phyloP scores from a whole-genome alignment of 352 stramenopile genomes.

The Thalassiosira exigua region DNA sequence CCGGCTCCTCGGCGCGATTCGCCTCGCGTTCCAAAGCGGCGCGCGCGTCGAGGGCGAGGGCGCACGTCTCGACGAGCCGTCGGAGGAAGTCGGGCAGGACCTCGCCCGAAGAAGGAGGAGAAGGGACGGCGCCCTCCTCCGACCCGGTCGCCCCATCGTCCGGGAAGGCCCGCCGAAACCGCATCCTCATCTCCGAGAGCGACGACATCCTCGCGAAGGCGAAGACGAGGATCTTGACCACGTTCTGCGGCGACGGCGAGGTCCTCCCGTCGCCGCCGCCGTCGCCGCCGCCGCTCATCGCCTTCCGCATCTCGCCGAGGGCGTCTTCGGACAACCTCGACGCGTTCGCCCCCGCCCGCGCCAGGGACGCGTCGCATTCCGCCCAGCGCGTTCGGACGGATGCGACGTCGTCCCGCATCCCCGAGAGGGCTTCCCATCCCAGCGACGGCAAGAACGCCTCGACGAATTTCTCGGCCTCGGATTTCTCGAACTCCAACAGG shows the following conservation, averaged over 20 bases:
- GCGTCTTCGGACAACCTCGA: neutral
- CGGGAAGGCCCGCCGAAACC: neutral
- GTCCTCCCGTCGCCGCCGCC: neutral
- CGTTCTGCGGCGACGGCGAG: neutral
- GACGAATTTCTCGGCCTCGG: neutral
- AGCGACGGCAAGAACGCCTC: neutral
- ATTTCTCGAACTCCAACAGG: neutral
- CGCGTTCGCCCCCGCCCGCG: neutral
- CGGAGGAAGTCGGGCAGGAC: neutral
- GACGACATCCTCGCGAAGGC: neutral
- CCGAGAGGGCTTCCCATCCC: neutral
- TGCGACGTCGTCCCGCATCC: neutral
- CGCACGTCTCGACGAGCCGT: neutral
- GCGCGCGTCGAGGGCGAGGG: neutral
- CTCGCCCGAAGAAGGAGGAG: too few species aligned
- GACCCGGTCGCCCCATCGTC: neutral
- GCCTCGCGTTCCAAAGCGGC: neutral
- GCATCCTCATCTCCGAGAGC: neutral
- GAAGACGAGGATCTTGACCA: neutral
- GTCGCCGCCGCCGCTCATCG: neutral
- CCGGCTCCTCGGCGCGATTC: conserved; percentile 4
- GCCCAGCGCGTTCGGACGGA: too few species aligned
- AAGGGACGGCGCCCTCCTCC: neutral
- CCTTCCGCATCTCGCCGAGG: neutral
- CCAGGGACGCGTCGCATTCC: neutral